Conservation (phyloP, 805 yeast species). For the Lachancea nothofagi region DNA sequence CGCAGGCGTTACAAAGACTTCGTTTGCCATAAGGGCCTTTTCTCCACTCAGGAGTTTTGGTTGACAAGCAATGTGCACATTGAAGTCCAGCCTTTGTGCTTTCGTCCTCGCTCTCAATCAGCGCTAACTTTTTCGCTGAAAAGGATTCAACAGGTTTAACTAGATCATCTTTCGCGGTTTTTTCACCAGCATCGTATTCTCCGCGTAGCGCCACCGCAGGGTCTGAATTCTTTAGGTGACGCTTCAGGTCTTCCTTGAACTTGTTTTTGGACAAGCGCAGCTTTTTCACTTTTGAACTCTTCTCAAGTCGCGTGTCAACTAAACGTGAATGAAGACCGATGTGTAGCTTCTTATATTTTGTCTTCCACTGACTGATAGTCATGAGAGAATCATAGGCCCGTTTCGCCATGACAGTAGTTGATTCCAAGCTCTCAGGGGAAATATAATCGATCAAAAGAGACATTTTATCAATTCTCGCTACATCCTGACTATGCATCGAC, state of each 20-base stretch:
- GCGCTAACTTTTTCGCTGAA: background rate
- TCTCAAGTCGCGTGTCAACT: background rate
- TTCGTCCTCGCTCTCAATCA: background rate
- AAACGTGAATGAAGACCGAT: background rate
- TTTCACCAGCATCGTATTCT: too few species aligned
- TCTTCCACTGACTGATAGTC: constrained; percentile 5
- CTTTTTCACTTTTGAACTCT: too few species aligned
- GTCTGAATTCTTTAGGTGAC: background rate
- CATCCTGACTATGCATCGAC: constrained; percentile 8
- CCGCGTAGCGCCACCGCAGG: background rate
- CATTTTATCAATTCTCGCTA: constrained; percentile 1
- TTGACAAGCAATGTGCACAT: constrained; percentile 19
- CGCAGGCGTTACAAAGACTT: constrained; percentile 80
- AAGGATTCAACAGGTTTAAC: background rate
- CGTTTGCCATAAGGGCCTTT: constrained; percentile 74
- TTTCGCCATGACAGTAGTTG: constrained; percentile 3
- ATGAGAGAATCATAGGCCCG: constrained; percentile 3
- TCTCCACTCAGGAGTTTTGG: constrained; percentile 71
- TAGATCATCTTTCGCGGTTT: background rate
- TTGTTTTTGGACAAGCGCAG: background rate
- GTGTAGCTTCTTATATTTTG: background rate
- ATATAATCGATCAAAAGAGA: constrained; percentile 6
- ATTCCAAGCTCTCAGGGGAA: constrained; percentile 3
- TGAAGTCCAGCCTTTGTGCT: background rate
- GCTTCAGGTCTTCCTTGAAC: background rate